Evolutionary conservation across 192 early-diverging fungal species (phyloP).

Genomic region (Chytriomyces hyalinus): DNA sequence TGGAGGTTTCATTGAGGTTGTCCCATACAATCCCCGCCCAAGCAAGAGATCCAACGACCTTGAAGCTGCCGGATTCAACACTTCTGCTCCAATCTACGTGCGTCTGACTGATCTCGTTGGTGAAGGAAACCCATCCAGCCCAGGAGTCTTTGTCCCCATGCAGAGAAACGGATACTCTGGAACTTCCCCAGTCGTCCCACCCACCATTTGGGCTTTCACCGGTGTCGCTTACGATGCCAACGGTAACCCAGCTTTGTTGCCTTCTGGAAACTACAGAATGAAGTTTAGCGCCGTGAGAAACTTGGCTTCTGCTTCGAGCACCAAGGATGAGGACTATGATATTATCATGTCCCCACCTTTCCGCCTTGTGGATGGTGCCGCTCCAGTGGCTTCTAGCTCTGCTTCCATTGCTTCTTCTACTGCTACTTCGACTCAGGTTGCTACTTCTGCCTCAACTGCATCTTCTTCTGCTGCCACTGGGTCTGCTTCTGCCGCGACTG

Average conservation of each 20-base stretch:
- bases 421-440: no score
- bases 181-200: not conserved
- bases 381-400: no score
- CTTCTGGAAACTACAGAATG: not conserved
- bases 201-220: slow-evolving; percentile 7
- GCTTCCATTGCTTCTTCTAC: no score
- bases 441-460: no score
- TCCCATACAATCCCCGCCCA: not conserved
- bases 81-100: not conserved
- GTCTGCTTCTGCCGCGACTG: no score
- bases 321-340: not conserved
- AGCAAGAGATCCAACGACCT: not conserved
- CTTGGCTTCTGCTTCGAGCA: not conserved
- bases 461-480: no score
- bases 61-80: slow-evolving; percentile 15
- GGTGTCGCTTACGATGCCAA: not conserved
- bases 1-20: no score
- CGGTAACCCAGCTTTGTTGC: not conserved
- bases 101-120: not conserved
- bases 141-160: not conserved
- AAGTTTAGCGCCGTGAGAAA: not conserved
- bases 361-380: not conserved
- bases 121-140: not conserved
- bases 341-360: not conserved
- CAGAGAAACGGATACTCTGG: slow-evolving; percentile 10